Base-by-base conservation (phyloP, 2,329 filamentous ascomycete species). In the Fusarium sp. region DNA sequence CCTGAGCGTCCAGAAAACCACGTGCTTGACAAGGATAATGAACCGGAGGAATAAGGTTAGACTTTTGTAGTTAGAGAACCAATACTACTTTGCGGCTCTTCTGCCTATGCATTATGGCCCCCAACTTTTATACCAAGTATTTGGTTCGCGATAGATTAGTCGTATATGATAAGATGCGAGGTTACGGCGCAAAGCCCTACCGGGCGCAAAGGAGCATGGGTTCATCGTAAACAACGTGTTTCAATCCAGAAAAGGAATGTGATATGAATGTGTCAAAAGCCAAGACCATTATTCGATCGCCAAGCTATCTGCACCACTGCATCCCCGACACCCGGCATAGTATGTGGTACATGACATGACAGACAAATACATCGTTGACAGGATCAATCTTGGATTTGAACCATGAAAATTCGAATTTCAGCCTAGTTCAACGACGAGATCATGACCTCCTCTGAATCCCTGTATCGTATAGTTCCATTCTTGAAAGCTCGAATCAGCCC, bases 1-100 rank as follows among this genome's bases (percentile, higher is more conserved):
- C 82, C 82, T 3, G 81, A 82, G 55, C 67, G 72, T 0, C 74
- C 74, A 0, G 53, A 12, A 4, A 67, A 70, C 2, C 37, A 71
- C 46, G 69, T 46, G 3, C 41, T 74, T 40, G 71, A 54, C 5
- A 59, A 49, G 27, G 30, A 53, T 9, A 27, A 42, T 3, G 68
- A 60, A n/a, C 64, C 67, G 41, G 55, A 58, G 18, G 55, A 64
- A 13, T 30, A 30, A 30, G 30, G 7, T 30, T 30, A 30, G 30
- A 11, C 30, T 30, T 23, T 30, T 2, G 30, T 30, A 30, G 7
- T 30, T 7, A 8, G 30, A 30, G 6, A 30, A 8, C 7, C 4
- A 11, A 27, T 45, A 17, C 17, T 23, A 44, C 30, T 44, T 27
- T 27, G 17, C 26, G 13, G n/a, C 23, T 53, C 27, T 20, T 4